Evolutionary conservation across 2,329 filamentous ascomycete species (phyloP).

Genomic region (Ophiostoma populinum): DNA sequence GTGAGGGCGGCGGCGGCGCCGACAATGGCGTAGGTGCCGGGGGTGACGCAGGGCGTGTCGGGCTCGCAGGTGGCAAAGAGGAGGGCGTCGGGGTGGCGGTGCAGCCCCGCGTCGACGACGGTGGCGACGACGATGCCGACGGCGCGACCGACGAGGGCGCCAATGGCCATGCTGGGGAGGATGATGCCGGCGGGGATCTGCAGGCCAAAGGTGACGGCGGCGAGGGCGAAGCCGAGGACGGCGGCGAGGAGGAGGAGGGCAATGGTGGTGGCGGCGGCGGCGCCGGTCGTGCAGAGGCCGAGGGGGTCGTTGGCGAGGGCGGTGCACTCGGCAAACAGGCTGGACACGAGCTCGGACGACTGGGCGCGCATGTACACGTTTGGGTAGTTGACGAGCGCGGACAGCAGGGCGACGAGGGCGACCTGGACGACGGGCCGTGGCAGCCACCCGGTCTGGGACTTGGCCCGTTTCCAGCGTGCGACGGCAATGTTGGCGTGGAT

Average conservation of each 20-base stretch:
- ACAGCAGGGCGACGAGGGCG: constrained; percentile 58
- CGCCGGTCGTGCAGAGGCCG: constrained; percentile 75
- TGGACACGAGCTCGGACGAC: constrained; percentile 76
- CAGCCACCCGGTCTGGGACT: constrained; percentile 29
- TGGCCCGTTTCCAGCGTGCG: constrained; percentile 59
- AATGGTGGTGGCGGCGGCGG: constrained; percentile 67
- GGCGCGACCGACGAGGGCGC: constrained; percentile 75
- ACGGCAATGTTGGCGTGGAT: constrained; percentile 88
- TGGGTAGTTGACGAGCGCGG: constrained; percentile 82
- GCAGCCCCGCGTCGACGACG: constrained; percentile 75
- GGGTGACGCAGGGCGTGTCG: constrained; percentile 75
- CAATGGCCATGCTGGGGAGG: constrained; percentile 88
- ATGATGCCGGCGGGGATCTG: constrained; percentile 93
- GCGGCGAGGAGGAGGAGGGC: constrained; percentile 69
- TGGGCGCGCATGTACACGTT: constrained; percentile 95
- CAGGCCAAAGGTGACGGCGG: constrained; percentile 79
- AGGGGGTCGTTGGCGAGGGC: constrained; percentile 71
- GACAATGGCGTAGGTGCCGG: constrained; percentile 91
- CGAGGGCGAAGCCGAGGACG: constrained; percentile 67
- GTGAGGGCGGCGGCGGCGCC: constrained; percentile 88
- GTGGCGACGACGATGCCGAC: constrained; percentile 70
- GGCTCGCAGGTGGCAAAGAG: constrained; percentile 68
- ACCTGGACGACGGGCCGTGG: constrained; percentile 68
- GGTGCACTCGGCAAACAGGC: constrained; percentile 80
- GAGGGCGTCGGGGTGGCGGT: constrained; percentile 58